Evolutionary conservation across 352 stramenopile genomes (phyloP), one percentile per base, ranked within the genome.

Genomic region (Phytophthora palmivora): DNA sequence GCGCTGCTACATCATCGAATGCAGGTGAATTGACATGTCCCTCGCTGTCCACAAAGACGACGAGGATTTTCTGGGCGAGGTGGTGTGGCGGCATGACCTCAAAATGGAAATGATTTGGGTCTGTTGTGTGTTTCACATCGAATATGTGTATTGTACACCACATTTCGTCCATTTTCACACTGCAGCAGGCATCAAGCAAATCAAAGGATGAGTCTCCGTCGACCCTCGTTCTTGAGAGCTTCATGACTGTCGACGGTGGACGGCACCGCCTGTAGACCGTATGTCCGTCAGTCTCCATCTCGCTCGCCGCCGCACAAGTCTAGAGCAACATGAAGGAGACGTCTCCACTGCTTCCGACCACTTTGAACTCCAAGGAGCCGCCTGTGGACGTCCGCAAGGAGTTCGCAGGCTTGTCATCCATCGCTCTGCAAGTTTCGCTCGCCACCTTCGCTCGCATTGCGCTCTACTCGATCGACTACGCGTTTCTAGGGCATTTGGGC

Each of bases 381-480:
- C 14, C 55, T 0, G 76, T 91, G 32, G 78, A 91, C 58, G 61
- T 79, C 26, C 57, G 53, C 16, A 53, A 61, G 43, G 63, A 91
- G 63, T 78, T 92, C 32, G 42, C 68, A 41, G 65, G 71, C 22
- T 67, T 92, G 15, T 69, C 76, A 39, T 86, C 76, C 57, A 91
- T 91, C 70, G 82, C 82, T 36, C 58, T 91, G 53, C 82, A 90
- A 53, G 82, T 92, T 22, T 89, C 78, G 46, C 67, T 92, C 44
- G 79, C 80, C 16, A 92, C 81, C 4, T 87, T 89, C 41, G 83
- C 79, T 5, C 77, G 83, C 1, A 85, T 92, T 42, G 81, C 81
- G 8, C 69, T 92, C 47, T 87, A 76, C 37, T 88, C 84, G 1
- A 90, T 92, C 63, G 84, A 91, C 71, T 84, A 79, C 51, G 82